phyloP scores from a whole-genome alignment of 441 rosid genomes.

The Lepidium campestre region DNA sequence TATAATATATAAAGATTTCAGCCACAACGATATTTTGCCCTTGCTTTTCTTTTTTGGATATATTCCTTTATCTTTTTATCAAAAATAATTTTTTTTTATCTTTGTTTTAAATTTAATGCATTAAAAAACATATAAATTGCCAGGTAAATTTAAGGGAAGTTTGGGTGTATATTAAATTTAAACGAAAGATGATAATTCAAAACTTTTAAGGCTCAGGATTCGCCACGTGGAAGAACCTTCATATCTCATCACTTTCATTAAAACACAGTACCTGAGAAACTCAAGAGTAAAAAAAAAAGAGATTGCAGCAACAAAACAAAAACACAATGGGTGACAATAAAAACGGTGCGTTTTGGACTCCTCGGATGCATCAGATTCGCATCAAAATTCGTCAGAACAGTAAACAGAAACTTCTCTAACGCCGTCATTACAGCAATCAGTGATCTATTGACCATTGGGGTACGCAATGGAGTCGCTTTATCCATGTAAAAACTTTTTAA shows the following conservation, averaged over 20 bases:
- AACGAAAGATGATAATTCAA: conserved; percentile 3
- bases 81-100: too few relatives aligned
- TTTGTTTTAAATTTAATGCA: too few relatives aligned
- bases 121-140: too few relatives aligned
- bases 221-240: conserved; percentile 6
- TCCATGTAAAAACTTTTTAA: too few relatives aligned
- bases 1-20: too few relatives aligned
- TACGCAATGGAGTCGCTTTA: too few relatives aligned
- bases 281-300: not conserved
- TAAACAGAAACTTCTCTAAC: conserved; percentile 29
- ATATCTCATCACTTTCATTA: conserved; percentile 11
- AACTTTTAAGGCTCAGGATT: not conserved
- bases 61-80: too few relatives aligned
- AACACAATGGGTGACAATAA: conserved; percentile 21
- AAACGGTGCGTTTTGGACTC: conserved; percentile 39
- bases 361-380: conserved; percentile 48
- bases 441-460: too few relatives aligned
- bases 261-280: not conserved
- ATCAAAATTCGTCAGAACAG: conserved; percentile 43
- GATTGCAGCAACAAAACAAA: not conserved
- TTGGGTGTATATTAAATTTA: too few relatives aligned
- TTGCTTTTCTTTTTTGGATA: too few relatives aligned
- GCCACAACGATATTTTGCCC: too few relatives aligned
- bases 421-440: conserved; percentile 39
- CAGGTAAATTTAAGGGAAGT: not conserved